phyloP scores from a whole-genome alignment of 1,284 basidiomycete species.

The Ustilago esculenta region DNA sequence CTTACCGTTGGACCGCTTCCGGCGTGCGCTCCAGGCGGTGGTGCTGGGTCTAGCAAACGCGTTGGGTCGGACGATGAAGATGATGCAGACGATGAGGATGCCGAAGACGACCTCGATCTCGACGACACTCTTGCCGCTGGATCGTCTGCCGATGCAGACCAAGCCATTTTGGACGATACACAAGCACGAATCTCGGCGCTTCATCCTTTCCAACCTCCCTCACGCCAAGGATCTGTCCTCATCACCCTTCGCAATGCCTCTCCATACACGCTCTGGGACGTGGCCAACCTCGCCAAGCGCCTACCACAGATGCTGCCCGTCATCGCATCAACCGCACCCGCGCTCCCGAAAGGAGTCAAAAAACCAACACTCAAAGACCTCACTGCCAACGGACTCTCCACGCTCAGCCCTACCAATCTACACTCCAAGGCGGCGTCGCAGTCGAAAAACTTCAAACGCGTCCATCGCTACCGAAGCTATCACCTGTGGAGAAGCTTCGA shows the following conservation, averaged over 20 bases:
- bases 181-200: slow-evolving; percentile 69
- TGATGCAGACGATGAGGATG: slow-evolving; percentile 15
- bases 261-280: slow-evolving; percentile 88
- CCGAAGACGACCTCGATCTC: slow-evolving; percentile 8
- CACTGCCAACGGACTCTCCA: slow-evolving; percentile 25
- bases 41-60: slow-evolving; percentile 51
- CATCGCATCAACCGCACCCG: slow-evolving; percentile 66
- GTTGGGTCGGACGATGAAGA: slow-evolving; percentile 37
- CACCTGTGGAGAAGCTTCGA: slow-evolving; percentile 81
- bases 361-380: slow-evolving; percentile 44
- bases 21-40: slow-evolving; percentile 47
- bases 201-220: slow-evolving; percentile 56
- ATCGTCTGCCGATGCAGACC: slow-evolving; percentile 38
- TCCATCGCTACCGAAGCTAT: slow-evolving; percentile 75
- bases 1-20: slow-evolving; percentile 69
- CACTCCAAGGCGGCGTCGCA: slow-evolving; percentile 21
- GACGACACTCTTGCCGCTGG: not conserved
- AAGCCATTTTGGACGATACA: slow-evolving; percentile 44
- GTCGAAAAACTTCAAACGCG: slow-evolving; percentile 66
- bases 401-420: slow-evolving; percentile 27
- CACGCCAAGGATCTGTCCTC: slow-evolving; percentile 74
- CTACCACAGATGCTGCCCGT: slow-evolving; percentile 71
- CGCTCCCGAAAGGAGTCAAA: slow-evolving; percentile 49
- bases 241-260: slow-evolving; percentile 85
- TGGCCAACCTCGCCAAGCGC: slow-evolving; percentile 51